Evolutionary conservation across 2,329 filamentous ascomycete genomes (phyloP), one percentile per base, ranked within the genome.

Genomic region (Paraconiothyrium brasiliense): DNA sequence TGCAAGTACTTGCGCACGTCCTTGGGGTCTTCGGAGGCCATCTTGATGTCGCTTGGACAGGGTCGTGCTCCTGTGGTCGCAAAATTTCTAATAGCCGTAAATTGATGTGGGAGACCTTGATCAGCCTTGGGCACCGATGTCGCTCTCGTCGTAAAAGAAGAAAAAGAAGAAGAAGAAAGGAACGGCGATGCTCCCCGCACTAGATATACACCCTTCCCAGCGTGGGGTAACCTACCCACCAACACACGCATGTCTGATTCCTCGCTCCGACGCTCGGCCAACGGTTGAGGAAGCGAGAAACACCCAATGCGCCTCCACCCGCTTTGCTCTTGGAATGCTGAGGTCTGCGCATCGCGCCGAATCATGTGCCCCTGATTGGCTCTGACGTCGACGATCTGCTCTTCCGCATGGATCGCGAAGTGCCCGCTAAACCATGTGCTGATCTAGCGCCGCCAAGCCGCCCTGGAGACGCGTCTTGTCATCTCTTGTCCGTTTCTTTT

Each of bases 1-100:
- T 85, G 79, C 62, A 90, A 85, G 75, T 90, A 90, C 65, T 74
- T 77, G 61, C 66, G 67, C 30, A 78, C 67, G 65, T 73, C 71
- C 60, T 71, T 64, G 44, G 62, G 44, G 6, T 68, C 66, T 30
- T 62, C 56, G 51, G 59, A 61, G 34, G 71, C 67, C 72, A 74
- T 76, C n/a, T 46, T 61, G 16, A 20, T 10, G 43, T 11, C 11
- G n/a, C n/a, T n/a, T 46, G 20, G 57, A 37, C 32, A 52, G 13
- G 5, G 49, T 41, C 4, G 3, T 5, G 5, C 24, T 27, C 35
- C 50, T 32, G 22, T 43, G 22, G 50, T 30, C 8, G 35, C 22
- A 32, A 41, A 54, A 30, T 4, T 27, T 54, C 50, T 27, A 8
- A 20, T 20, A 4, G 34, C n/a, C 34, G 49, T 39, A n/a, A 54